Evolutionary conservation across 2,329 filamentous ascomycete species (phyloP).

Genomic region (Conoideocrella luteorostrata): DNA sequence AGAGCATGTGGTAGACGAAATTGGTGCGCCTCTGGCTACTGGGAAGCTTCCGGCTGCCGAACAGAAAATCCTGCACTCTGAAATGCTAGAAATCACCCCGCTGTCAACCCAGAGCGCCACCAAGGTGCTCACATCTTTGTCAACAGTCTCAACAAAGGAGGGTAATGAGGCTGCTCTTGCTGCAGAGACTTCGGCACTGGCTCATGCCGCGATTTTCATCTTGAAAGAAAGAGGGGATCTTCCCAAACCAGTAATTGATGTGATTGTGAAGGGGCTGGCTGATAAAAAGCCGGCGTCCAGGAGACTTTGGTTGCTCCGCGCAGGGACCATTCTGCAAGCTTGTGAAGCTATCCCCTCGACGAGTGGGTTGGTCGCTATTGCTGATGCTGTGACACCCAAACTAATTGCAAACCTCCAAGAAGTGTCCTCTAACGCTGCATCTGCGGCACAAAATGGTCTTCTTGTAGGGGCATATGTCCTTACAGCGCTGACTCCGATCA

Average conservation of each 20-base stretch:
- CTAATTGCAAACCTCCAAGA: constrained; percentile 71
- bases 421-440: constrained; percentile 67
- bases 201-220: constrained; percentile 56
- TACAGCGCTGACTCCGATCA: constrained; percentile 53
- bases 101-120: constrained; percentile 55
- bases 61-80: constrained; percentile 74
- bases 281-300: constrained; percentile 79
- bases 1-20: constrained; percentile 67
- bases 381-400: constrained; percentile 45
- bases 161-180: constrained; percentile 77
- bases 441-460: constrained; percentile 76
- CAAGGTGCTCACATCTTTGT: constrained; percentile 61
- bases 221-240: constrained; percentile 55
- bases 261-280: constrained; percentile 70
- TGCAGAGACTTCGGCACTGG: constrained; percentile 67
- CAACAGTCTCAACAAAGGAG: constrained; percentile 70
- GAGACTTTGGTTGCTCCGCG: constrained; percentile 71
- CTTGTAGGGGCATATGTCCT: constrained; percentile 73
- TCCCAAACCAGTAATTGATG: constrained; percentile 61
- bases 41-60: constrained; percentile 81
- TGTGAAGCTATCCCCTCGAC: constrained; percentile 38
- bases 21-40: constrained; percentile 71
- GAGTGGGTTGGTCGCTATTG: constrained; percentile 42
- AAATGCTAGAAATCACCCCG: constrained; percentile 65
- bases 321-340: constrained; percentile 64